Conservation (phyloP, 192 early-diverging fungal genomes). For the Allomyces macrogynus region DNA sequence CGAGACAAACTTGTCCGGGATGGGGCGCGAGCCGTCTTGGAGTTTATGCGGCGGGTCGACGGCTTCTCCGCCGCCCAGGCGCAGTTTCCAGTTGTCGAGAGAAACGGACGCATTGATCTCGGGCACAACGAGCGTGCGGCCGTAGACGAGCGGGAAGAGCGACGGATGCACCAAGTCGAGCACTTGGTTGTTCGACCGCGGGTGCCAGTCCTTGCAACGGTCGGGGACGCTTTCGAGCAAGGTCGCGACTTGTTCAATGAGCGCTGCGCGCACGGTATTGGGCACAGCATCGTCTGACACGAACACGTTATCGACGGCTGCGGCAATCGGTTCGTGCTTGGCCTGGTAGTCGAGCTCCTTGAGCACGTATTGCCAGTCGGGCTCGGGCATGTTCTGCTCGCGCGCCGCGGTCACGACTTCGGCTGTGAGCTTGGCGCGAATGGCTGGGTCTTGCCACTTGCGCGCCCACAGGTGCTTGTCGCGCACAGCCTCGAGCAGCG, state of each 20-base stretch:
- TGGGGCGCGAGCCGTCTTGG: neutral
- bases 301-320: slow-evolving; percentile 12
- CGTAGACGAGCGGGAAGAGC: slow-evolving; percentile 19
- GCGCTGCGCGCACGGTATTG: slow-evolving; percentile 1
- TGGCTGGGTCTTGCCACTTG: slow-evolving; percentile 4
- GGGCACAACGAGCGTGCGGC: neutral
- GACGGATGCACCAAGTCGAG: slow-evolving; percentile 30
- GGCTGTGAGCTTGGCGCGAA: slow-evolving; percentile 5
- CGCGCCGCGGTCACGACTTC: slow-evolving; percentile 6
- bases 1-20: neutral
- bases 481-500: slow-evolving; percentile 21
- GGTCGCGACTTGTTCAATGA: slow-evolving; percentile 9
- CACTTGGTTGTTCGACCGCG: slow-evolving; percentile 21
- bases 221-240: slow-evolving; percentile 18
- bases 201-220: slow-evolving; percentile 21
- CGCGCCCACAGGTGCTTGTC: slow-evolving; percentile 21
- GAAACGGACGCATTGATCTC: neutral
- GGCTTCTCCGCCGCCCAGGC: too few species aligned
- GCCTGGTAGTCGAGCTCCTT: slow-evolving; percentile 19
- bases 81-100: too few species aligned
- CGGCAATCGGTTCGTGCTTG: slow-evolving; percentile 8
- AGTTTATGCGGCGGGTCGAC: neutral
- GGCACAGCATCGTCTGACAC: slow-evolving; percentile 15
- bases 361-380: slow-evolving; percentile 19
- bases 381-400: slow-evolving; percentile 12